Evolutionary conservation across 2,329 filamentous ascomycete genomes (phyloP).

Genomic region (Clathrospora elynae): DNA sequence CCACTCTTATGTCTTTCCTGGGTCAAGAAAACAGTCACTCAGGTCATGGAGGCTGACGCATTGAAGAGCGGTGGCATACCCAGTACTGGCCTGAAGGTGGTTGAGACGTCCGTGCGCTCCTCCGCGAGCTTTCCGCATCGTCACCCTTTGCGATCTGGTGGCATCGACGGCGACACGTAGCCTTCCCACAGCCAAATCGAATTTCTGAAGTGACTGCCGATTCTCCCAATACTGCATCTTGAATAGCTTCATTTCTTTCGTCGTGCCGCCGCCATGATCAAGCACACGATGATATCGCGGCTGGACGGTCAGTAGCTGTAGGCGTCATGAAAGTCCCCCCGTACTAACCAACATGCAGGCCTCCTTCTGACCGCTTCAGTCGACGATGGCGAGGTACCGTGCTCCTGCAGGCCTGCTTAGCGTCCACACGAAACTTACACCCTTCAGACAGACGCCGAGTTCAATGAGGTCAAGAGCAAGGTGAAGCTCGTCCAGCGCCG

Average conservation of each 20-base stretch:
- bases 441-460: conserved; percentile 68
- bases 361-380: conserved; percentile 93
- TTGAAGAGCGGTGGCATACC: neutral
- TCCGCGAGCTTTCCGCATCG: conserved; percentile 31
- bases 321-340: conserved; percentile 4
- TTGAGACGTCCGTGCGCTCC: conserved; percentile 25
- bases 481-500: conserved; percentile 88
- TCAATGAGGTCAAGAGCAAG: conserved; percentile 87
- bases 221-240: neutral
- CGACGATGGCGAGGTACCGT: conserved; percentile 78
- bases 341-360: conserved; percentile 60
- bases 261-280: conserved; percentile 66
- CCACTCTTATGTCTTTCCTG: fast-evolving
- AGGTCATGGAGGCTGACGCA: neutral
- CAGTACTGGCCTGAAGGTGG: conserved; percentile 3
- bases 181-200: no score
- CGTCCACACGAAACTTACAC: conserved; percentile 18
- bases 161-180: conserved; percentile 37
- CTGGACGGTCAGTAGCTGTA: conserved; percentile 70
- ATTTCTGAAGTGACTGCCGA: no score
- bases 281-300: conserved; percentile 90
- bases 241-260: neutral
- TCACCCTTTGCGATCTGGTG: conserved; percentile 22
- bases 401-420: neutral
- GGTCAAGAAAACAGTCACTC: neutral